Evolutionary conservation across 768 basidiomycete species (phyloP).

Genomic region (Lentinula lateritia): DNA sequence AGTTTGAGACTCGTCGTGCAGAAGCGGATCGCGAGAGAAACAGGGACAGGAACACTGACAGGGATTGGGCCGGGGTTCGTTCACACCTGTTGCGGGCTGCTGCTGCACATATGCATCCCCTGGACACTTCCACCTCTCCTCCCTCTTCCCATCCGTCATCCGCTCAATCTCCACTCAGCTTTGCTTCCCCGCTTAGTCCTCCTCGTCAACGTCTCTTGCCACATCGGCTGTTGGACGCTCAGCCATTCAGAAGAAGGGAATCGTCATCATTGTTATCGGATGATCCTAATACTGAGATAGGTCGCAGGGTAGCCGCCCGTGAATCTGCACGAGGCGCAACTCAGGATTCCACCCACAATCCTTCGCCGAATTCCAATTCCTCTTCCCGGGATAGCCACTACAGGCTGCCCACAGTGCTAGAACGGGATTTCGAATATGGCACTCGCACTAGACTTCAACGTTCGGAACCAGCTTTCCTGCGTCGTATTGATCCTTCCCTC

Average conservation of each 20-base stretch:
- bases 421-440: constrained; percentile 20
- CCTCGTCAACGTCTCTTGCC: constrained; percentile 13
- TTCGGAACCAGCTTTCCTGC: constrained; percentile 14
- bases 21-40: not conserved
- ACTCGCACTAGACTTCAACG: constrained; percentile 16
- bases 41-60: not conserved
- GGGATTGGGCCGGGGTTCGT: not conserved
- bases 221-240: constrained; percentile 21
- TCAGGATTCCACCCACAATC: constrained; percentile 5
- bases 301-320: constrained; percentile 34
- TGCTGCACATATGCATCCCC: constrained; percentile 6
- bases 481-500: constrained; percentile 6
- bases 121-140: constrained; percentile 6
- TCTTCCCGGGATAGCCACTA: constrained; percentile 8
- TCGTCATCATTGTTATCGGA: constrained; percentile 14
- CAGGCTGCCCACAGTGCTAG: constrained; percentile 15
- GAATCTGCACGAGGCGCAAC: constrained; percentile 23
- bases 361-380: not conserved
- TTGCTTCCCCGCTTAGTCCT: constrained; percentile 15
- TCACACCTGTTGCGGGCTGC: constrained; percentile 4
- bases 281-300: constrained; percentile 31
- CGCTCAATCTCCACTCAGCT: constrained; percentile 12
- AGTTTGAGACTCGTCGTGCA: constrained; percentile 2
- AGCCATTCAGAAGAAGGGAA: constrained; percentile 18
- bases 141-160: constrained; percentile 9